Conservation (phyloP, 805 yeast species). For the Limtongia smithiae region DNA sequence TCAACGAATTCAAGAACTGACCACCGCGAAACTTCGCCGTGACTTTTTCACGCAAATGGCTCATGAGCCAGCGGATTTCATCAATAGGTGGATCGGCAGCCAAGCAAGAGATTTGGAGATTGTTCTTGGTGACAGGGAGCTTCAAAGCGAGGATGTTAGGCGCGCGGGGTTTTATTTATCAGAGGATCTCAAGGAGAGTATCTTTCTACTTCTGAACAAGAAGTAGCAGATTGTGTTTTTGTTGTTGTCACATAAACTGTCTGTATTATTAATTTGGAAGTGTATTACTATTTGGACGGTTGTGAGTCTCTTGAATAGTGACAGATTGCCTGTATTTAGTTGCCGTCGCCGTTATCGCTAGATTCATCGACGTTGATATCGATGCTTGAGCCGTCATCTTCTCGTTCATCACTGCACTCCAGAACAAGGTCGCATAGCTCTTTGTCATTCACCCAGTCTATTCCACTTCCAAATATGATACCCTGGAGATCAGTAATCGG, state of each 20-base stretch:
- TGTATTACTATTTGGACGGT: too few relatives aligned
- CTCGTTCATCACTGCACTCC: too few relatives aligned
- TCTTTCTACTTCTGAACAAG: slow-evolving; percentile 44
- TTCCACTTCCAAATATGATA: too few relatives aligned
- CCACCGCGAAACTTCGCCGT: slow-evolving; percentile 58
- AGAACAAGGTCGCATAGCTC: too few relatives aligned
- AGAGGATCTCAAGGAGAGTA: slow-evolving; percentile 67
- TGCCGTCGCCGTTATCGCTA: too few relatives aligned
- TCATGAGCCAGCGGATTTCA: slow-evolving; percentile 71
- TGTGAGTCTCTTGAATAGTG: too few relatives aligned
- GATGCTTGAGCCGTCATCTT: too few relatives aligned
- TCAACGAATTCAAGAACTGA: slow-evolving; percentile 49
- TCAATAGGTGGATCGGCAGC: slow-evolving; percentile 69
- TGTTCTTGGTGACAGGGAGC: slow-evolving; percentile 83
- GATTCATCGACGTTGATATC: too few relatives aligned
- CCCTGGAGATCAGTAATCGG: too few relatives aligned
- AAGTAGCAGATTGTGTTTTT: slow-evolving; percentile 1
- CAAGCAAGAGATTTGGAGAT: slow-evolving; percentile 83
- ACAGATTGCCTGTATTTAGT: too few relatives aligned
- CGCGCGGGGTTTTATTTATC: slow-evolving; percentile 78
- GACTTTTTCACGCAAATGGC: slow-evolving; percentile 73
- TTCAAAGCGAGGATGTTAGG: slow-evolving; percentile 83
- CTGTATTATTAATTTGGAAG: too few relatives aligned
- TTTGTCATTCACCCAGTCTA: too few relatives aligned
- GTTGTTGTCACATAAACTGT: neutral